Evolutionary conservation across 2,329 filamentous ascomycete species (phyloP).

Genomic region (Colletotrichum sp.): DNA sequence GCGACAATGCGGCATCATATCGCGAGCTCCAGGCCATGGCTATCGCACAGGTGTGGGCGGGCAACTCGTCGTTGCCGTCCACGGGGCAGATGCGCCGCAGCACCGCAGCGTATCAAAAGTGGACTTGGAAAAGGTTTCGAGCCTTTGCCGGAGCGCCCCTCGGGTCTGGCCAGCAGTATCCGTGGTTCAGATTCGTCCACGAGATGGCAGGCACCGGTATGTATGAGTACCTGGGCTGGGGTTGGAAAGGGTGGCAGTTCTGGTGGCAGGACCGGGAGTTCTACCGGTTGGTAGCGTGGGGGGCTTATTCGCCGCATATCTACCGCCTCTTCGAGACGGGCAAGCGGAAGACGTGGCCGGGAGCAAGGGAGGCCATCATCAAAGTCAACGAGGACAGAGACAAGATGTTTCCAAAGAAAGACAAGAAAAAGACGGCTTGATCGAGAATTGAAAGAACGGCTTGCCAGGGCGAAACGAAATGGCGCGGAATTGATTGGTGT

Average conservation of each 20-base stretch:
- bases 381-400: conserved; percentile 28
- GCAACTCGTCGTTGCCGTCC: conserved; percentile 37
- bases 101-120: conserved; percentile 37
- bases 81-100: conserved; percentile 38
- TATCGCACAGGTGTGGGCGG: conserved; percentile 31
- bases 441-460: not conserved
- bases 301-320: conserved; percentile 44
- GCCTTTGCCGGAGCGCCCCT: conserved; percentile 28
- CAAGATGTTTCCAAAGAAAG: not conserved
- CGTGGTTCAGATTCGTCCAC: conserved; percentile 46
- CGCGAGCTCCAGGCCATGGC: conserved; percentile 49
- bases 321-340: conserved; percentile 46
- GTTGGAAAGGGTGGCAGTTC: conserved; percentile 42
- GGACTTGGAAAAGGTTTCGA: conserved; percentile 32
- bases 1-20: conserved; percentile 37
- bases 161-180: conserved; percentile 32
- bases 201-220: conserved; percentile 46
- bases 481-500: not conserved
- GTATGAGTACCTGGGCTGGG: conserved; percentile 44
- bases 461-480: not conserved
- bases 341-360: conserved; percentile 43
- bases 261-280: conserved; percentile 43
- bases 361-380: conserved; percentile 40
- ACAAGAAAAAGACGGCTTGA: not conserved
- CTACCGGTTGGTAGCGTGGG: conserved; percentile 41